These are phyloP conservation scores for Neurospora sp. DNA, from an alignment of 495 filamentous ascomycete species.

Conservation along the genomic window DNA sequence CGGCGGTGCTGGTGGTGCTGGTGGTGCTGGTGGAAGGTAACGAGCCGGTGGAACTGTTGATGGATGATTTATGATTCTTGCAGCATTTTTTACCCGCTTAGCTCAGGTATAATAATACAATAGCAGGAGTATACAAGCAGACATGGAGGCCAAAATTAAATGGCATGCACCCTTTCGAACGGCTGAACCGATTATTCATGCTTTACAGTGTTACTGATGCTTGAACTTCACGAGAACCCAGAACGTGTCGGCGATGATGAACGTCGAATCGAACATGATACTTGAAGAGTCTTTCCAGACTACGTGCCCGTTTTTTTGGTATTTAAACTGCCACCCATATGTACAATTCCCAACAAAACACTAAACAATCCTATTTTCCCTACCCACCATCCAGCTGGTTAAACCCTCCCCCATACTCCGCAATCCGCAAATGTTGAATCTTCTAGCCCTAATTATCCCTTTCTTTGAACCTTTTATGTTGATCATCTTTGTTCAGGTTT, in stretches of 20 bases:
- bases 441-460: background rate
- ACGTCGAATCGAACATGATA: background rate
- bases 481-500: background rate
- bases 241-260: background rate
- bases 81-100: background rate
- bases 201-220: background rate
- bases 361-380: background rate
- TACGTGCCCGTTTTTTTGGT: background rate
- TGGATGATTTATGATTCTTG: background rate
- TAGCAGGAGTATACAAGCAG: background rate
- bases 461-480: background rate
- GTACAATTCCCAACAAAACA: background rate
- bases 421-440: background rate
- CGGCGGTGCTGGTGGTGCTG: constrained; percentile 3
- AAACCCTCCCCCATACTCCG: background rate
- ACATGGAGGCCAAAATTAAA: background rate
- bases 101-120: background rate
- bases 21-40: background rate
- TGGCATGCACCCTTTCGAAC: background rate
- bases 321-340: background rate
- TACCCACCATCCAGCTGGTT: background rate
- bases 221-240: background rate
- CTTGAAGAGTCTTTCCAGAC: background rate
- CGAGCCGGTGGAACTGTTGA: background rate
- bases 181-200: background rate